Conservation (phyloP, 176 grass and related monocot species). For the Oryza longistaminata region DNA sequence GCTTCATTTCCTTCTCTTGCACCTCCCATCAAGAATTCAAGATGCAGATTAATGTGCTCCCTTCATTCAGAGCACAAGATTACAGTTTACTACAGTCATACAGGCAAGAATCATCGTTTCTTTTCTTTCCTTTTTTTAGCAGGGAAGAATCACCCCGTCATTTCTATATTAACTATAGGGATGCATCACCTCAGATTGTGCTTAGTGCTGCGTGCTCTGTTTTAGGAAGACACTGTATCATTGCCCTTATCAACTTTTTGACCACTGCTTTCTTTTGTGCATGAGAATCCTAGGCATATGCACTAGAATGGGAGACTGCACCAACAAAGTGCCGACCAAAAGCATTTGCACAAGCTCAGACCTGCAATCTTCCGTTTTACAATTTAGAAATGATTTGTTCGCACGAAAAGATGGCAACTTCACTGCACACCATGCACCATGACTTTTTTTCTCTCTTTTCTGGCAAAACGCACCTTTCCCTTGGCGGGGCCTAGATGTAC, state of each 20-base stretch:
- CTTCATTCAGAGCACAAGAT: not conserved
- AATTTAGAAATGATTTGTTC: constrained; percentile 28
- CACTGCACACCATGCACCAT: not conserved
- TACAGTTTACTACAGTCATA: not conserved
- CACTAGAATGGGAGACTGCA: not conserved
- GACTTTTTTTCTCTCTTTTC: not conserved
- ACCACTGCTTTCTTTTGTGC: not conserved
- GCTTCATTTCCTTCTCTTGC: not conserved
- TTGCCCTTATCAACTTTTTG: constrained; percentile 19
- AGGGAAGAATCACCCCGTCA: not conserved
- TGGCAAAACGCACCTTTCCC: not conserved
- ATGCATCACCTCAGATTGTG: not conserved
- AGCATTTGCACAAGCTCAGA: not conserved
- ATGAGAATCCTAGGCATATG: constrained; percentile 26
- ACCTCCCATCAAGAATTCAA: not conserved
- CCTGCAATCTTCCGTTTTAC: not conserved
- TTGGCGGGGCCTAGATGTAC: not conserved
- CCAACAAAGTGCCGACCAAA: constrained; percentile 9
- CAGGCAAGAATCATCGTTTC: not conserved
- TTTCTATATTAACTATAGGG: not conserved
- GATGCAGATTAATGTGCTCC: not conserved
- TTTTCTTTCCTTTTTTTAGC: not conserved
- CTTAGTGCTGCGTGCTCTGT: not conserved
- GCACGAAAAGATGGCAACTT: not conserved
- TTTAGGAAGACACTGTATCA: constrained; percentile 24